phyloP scores from a whole-genome alignment of 768 basidiomycete genomes.

The Amanita rubescens region DNA sequence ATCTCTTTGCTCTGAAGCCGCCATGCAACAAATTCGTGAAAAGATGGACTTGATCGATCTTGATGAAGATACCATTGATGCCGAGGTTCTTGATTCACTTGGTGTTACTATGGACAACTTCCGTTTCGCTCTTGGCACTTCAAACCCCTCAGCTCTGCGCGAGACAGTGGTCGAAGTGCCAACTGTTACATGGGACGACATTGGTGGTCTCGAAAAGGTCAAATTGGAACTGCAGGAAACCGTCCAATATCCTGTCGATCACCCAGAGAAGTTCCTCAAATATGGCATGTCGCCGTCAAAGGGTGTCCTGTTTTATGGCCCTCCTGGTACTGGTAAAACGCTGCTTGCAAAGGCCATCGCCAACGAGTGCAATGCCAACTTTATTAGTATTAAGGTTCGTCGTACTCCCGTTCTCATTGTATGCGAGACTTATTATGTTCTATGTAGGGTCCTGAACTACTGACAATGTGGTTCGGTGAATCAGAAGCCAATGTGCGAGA shows the following conservation, averaged over 20 bases:
- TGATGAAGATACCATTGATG: constrained; percentile 97
- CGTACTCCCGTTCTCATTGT: not conserved
- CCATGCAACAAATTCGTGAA: constrained; percentile 99
- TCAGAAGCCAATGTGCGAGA: constrained; percentile 99
- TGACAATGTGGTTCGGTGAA: constrained; percentile 99
- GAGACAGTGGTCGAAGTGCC: constrained; percentile 99
- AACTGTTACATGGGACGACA: constrained; percentile 97
- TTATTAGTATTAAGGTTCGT: constrained; percentile 92
- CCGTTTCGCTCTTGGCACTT: constrained; percentile 95
- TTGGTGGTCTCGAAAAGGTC: constrained; percentile 99
- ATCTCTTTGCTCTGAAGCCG: constrained; percentile 96
- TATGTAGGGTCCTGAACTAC: constrained; percentile 81
- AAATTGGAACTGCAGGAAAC: constrained; percentile 99
- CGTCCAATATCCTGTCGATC: constrained; percentile 99
- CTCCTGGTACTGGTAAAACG: constrained; percentile 99
- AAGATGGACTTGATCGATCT: constrained; percentile 99
- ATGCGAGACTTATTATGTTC: constrained; percentile 10
- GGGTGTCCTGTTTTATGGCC: constrained; percentile 99
- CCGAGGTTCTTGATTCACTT: constrained; percentile 96
- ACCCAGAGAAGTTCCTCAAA: constrained; percentile 99
- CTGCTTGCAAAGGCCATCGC: constrained; percentile 98
- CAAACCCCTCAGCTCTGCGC: constrained; percentile 96
- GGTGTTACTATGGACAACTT: constrained; percentile 99
- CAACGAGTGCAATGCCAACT: constrained; percentile 99
- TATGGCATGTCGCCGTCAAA: constrained; percentile 99